A percentile compares a stretch with the other conserved stretches of the same genome.
Evolutionary conservation across 139 green algal genomes (phyloP).

Genomic region (Spirogloea muscicola): DNA sequence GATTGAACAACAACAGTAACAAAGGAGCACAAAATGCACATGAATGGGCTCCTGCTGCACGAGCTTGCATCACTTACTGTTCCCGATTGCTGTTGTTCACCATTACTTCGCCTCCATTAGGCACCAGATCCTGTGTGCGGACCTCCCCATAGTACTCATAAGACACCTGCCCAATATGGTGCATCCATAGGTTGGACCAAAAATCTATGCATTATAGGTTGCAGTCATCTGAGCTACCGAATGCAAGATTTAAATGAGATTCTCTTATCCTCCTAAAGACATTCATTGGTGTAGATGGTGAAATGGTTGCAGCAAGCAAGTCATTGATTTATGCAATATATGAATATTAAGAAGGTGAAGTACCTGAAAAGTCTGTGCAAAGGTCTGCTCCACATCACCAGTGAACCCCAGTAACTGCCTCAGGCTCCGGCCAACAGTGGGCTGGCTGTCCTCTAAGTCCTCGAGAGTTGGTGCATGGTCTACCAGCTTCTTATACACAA

Average conservation of each 20-base stretch:
- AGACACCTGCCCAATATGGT: slow-evolving; percentile 13
- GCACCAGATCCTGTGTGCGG: not conserved
- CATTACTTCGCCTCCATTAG: not conserved
- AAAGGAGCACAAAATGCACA: not conserved
- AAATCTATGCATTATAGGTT: not conserved
- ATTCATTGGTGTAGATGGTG: no score
- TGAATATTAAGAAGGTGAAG: not conserved
- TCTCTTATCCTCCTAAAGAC: not conserved
- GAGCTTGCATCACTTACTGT: slow-evolving; percentile 50
- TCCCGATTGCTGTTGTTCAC: slow-evolving; percentile 63
- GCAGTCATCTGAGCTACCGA: not conserved
- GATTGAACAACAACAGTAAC: not conserved
- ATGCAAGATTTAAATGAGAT: not conserved
- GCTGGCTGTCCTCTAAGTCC: slow-evolving; percentile 39
- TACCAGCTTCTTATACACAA: slow-evolving; percentile 74
- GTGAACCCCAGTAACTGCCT: slow-evolving; percentile 30
- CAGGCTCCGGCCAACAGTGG: slow-evolving; percentile 9
- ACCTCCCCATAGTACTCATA: slow-evolving; percentile 31
- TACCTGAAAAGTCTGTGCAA: slow-evolving; percentile 20
- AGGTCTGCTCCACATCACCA: slow-evolving; percentile 7
- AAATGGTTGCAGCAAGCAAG: no score
- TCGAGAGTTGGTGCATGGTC: slow-evolving; percentile 39
- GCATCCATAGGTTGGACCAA: not conserved
- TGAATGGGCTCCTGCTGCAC: not conserved
- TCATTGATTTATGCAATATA: no score